Conservation (phyloP, 2,329 filamentous ascomycete species). For the Aspergillus uvarum region DNA sequence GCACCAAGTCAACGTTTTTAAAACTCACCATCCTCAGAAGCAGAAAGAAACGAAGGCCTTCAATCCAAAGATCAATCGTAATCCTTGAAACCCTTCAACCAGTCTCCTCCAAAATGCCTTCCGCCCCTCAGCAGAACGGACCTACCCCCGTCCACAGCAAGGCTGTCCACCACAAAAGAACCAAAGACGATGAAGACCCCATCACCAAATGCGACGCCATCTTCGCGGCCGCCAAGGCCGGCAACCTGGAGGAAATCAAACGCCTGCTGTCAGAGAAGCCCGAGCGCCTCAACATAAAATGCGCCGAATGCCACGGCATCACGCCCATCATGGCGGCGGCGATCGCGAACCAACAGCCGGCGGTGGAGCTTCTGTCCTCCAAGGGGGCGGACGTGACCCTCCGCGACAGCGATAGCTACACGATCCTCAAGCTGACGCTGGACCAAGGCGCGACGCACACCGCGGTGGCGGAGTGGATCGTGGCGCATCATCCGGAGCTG, state of each 20-base stretch:
- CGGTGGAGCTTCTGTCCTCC: constrained; percentile 1
- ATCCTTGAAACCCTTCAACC: not conserved
- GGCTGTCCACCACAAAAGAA: not conserved
- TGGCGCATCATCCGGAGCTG: not conserved
- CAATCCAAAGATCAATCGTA: not conserved
- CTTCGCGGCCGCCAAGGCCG: not conserved
- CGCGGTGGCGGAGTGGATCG: not conserved
- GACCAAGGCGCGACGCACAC: not conserved
- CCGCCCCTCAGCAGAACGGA: not conserved
- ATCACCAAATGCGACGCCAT: not conserved
- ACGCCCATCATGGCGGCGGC: constrained; percentile 11
- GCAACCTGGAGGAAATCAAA: not conserved
- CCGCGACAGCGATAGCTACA: constrained; percentile 10
- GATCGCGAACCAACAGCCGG: not conserved
- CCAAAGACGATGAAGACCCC: not conserved
- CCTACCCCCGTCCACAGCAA: not conserved
- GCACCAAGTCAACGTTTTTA: not conserved
- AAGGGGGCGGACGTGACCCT: not conserved
- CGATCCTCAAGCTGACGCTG: constrained; percentile 8
- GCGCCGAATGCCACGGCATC: not conserved
- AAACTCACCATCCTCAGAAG: not conserved
- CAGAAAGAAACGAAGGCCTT: not conserved
- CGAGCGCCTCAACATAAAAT: not conserved
- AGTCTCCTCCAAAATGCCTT: not conserved
- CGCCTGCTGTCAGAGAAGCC: not conserved